phyloP scores from a whole-genome alignment of 176 grass and related monocot species.

The Bothriochloa decipiens region DNA sequence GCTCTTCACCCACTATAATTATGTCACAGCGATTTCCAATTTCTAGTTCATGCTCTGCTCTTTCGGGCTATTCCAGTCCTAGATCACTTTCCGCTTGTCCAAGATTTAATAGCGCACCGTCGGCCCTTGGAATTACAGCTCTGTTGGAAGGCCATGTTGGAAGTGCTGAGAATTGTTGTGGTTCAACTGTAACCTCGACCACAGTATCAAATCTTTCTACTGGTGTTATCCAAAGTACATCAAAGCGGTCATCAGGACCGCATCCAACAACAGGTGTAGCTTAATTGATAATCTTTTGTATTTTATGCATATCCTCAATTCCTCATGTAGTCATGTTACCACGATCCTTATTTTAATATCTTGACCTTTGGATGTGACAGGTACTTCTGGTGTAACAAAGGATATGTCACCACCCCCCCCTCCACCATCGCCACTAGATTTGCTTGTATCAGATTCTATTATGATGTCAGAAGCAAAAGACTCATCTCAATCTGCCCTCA shows the following conservation, averaged over 20 bases:
- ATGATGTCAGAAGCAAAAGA: slow-evolving; percentile 29
- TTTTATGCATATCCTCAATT: slow-evolving; percentile 16
- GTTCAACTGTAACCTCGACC: slow-evolving; percentile 41
- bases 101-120: slow-evolving; percentile 63
- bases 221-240: slow-evolving; percentile 19
- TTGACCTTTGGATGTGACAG: slow-evolving; percentile 34
- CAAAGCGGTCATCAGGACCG: slow-evolving; percentile 36
- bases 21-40: slow-evolving; percentile 63
- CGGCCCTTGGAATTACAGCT: slow-evolving; percentile 76
- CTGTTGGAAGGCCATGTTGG: slow-evolving; percentile 68
- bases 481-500: slow-evolving; percentile 5
- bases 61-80: slow-evolving; percentile 47
- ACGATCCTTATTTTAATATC: slow-evolving; percentile 3
- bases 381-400: slow-evolving; percentile 32
- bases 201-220: slow-evolving; percentile 22
- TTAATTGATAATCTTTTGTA: slow-evolving; percentile 24
- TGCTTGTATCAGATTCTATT: slow-evolving; percentile 6
- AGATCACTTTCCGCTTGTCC: slow-evolving; percentile 57
- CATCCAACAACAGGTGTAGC: slow-evolving; percentile 44
- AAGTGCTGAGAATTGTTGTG: slow-evolving; percentile 31
- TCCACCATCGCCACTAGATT: neutral
- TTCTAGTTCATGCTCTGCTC: slow-evolving; percentile 60
- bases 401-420: neutral
- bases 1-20: slow-evolving; percentile 46
- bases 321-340: slow-evolving; percentile 3